Evolutionary conservation across 192 early-diverging fungal genomes (phyloP), one percentile per base, ranked within the genome.

Genomic region (Coemansia sp.): DNA sequence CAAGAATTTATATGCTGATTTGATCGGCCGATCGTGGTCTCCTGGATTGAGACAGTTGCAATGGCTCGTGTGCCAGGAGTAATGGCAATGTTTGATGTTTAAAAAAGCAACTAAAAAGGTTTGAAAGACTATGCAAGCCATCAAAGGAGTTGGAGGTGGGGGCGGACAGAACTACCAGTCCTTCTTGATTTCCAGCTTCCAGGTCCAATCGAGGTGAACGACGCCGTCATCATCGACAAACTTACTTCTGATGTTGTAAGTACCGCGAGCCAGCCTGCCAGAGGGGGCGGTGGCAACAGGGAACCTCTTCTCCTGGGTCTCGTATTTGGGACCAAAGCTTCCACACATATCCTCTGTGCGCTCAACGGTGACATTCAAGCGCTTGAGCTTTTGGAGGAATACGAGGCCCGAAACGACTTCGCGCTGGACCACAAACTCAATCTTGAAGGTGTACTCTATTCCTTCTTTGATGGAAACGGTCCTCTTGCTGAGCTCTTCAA

Each of bases 291-390:
- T 95, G 63, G 94, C 91, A 1, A 74, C 5, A 38, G 85, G 73
- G 83, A 99, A 97, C 85, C 48, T 56, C 79, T 93, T 92, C 84
- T 93, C 92, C 73, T 95, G 91, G 57, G 88, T 72, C 38, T 89
- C 85, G 26, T 76, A 59, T 45, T 85, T 83, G 37, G 97, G 95
- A 36, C 95, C 95, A 68, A 95, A 99, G 63, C 90, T 92, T 60
- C 97, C 97, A 70, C 96, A 86, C 95, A 99, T 97, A 69, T 95
- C 93, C 70, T 99, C 94, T 61, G 85, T 87, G 83, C 89, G 93
- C 70, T 97, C 97, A 31, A 97, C 92, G 85, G 71, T 48, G 28
- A 95, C 79, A n/a, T 90, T 90, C 65, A 77, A 70, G 74, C 95
- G 88, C 87, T 95, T 99, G 63, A 97, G 88, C 39, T 90, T 86